Base-by-base conservation (phyloP, 257 asterid genomes). In the Nicotiana sylvestris region DNA sequence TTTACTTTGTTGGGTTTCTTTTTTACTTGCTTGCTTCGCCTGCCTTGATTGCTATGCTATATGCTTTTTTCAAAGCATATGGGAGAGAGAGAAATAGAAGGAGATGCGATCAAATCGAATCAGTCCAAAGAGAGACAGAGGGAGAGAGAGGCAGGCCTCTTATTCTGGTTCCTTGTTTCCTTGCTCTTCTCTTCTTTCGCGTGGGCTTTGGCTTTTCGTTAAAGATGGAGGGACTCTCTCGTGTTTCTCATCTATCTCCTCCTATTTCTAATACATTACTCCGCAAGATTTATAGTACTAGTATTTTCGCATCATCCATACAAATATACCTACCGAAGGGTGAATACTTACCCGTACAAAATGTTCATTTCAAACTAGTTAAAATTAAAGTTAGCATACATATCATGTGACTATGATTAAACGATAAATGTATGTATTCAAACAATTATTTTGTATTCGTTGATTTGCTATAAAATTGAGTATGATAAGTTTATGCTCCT, bases 121-220 rank as follows among this genome's bases (percentile, higher is more conserved):
- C 77, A 82, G 87, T 78, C 84, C 87, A 81, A 87, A 83, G 70
- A 66, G 55, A 43, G 33, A 9, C 11, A 43, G 12, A 43, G 51
- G 7, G 5, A 81, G 81, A 81, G 78, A 55, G 30, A 55, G 76
- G 64, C 18, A 33, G 25, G 15, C 43, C 57, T 53, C 80, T 76
- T 43, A 69, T 68, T 58, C 32, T 74, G 81, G 46, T 29, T 77
- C 84, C 58, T 70, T 82, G 81, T 85, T 85, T 80, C 78, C 57
- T 55, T 60, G 67, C 66, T 66, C 46, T 80, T 68, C 70, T 70
- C 81, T 78, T 68, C 64, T 81, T 78, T 86, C 66, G 84, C 85
- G 86, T 84, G 89, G 87, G 85, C 56, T 82, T 84, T 66, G 86
- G 82, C 84, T 77, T 81, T 85, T 85, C 78, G 78, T 81, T 81